phyloP scores from a whole-genome alignment of 2,329 filamentous ascomycete species.

The Phoma sp. region DNA sequence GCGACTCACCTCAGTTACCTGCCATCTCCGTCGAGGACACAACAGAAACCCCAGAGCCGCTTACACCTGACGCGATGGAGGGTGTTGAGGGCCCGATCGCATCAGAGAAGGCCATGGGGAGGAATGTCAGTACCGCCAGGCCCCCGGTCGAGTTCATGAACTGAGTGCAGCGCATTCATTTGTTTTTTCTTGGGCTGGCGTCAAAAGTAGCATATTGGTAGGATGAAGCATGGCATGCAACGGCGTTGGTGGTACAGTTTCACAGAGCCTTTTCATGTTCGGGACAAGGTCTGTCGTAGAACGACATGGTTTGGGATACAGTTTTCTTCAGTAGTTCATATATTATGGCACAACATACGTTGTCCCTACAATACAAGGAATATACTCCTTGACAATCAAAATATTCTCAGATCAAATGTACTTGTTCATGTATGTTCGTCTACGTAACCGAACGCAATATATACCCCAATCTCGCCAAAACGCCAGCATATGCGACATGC shows the following conservation, averaged over 20 bases:
- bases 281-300: background rate
- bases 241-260: constrained; percentile 32
- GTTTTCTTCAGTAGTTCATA: background rate
- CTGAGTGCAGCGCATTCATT: constrained; percentile 8
- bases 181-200: constrained; percentile 20
- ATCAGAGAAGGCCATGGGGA: constrained; percentile 44
- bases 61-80: constrained; percentile 53
- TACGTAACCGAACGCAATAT: background rate
- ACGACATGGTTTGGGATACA: background rate
- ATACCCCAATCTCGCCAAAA: constrained; percentile 1
- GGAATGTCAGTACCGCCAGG: constrained; percentile 43
- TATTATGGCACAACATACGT: background rate
- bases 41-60: constrained; percentile 55
- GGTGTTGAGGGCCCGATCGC: constrained; percentile 47
- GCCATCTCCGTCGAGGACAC: constrained; percentile 71
- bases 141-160: constrained; percentile 52
- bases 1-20: constrained; percentile 65
- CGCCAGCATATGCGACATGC: constrained; percentile 17
- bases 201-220: constrained; percentile 24
- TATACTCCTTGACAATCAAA: too few relatives aligned
- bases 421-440: background rate
- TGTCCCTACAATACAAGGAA: background rate
- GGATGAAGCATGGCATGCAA: constrained; percentile 24
- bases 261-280: background rate
- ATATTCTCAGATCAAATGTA: too few relatives aligned